Evolutionary conservation across 2,329 filamentous ascomycete species (phyloP).

Genomic region (Fusarium tupiense): DNA sequence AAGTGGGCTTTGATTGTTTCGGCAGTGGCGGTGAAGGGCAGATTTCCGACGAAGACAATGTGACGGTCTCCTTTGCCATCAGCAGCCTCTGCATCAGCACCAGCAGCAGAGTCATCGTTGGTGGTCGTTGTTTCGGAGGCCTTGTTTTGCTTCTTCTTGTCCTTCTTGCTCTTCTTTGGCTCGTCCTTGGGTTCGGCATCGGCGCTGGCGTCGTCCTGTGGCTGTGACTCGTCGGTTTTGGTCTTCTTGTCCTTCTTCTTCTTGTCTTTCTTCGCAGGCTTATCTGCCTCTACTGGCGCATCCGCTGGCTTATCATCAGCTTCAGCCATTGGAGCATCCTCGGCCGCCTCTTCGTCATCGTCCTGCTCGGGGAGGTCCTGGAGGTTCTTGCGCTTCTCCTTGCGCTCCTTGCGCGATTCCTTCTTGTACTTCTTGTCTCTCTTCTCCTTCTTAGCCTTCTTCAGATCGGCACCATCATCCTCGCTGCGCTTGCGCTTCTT

Average conservation of each 20-base stretch:
- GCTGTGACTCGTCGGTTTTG: constrained; percentile 40
- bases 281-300: constrained; percentile 28
- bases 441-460: constrained; percentile 50
- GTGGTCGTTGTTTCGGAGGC: constrained; percentile 22
- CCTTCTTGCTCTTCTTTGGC: constrained; percentile 47
- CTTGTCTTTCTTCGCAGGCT: constrained; percentile 41
- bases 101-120: constrained; percentile 12
- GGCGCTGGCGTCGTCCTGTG: constrained; percentile 27
- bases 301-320: constrained; percentile 34
- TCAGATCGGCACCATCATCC: constrained; percentile 41
- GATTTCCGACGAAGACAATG: constrained; percentile 71
- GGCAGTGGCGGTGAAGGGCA: constrained; percentile 83
- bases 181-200: constrained; percentile 44
- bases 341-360: constrained; percentile 35
- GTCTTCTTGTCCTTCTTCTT: constrained; percentile 41
- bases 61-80: constrained; percentile 43
- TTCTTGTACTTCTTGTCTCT: constrained; percentile 48
- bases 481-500: constrained; percentile 52
- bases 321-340: constrained; percentile 40
- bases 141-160: constrained; percentile 44
- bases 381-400: constrained; percentile 53
- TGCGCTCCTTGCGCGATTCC: constrained; percentile 53
- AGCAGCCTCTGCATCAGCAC: constrained; percentile 20
- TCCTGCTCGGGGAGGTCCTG: constrained; percentile 50
- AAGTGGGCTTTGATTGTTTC: constrained; percentile 80